These are phyloP conservation scores for Trypanosoma congolense DNA, from an alignment of 208 protist species.

Conservation along the genomic window DNA sequence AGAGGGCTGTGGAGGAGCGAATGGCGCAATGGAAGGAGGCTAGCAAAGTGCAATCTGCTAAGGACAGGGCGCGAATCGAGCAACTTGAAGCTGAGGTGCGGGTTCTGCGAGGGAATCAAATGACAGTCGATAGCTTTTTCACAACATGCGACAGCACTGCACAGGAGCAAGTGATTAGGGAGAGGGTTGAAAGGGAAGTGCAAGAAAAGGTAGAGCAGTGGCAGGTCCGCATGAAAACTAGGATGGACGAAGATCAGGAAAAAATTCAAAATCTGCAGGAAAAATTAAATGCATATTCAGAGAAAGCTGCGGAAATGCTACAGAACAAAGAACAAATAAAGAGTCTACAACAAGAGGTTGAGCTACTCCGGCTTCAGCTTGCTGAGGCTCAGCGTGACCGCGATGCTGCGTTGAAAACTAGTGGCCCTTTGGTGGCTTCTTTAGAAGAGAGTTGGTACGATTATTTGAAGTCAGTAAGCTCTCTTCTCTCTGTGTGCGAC, in stretches of 20 bases:
- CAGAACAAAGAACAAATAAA: neutral
- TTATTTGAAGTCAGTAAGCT: too few relatives aligned
- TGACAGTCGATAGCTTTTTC: neutral
- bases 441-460: too few relatives aligned
- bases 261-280: conserved; percentile 5
- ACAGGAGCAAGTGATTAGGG: neutral
- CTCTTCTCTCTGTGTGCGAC: too few relatives aligned
- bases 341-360: conserved; percentile 11
- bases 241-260: neutral
- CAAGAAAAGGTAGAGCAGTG: conserved; percentile 4
- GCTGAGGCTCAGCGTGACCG: too few relatives aligned
- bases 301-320: too few relatives aligned
- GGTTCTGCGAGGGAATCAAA: neutral
- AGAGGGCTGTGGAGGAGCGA: too few relatives aligned
- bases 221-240: neutral
- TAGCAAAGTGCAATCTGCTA: too few relatives aligned
- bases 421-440: too few relatives aligned
- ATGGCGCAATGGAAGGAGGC: too few relatives aligned
- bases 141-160: neutral
- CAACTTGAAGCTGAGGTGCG: too few relatives aligned
- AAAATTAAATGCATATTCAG: neutral
- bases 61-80: too few relatives aligned
- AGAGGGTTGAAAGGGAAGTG: neutral
- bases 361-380: conserved; percentile 12
- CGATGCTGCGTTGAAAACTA: too few relatives aligned